Conservation (phyloP, 192 early-diverging fungal species). For the Podila epigama region DNA sequence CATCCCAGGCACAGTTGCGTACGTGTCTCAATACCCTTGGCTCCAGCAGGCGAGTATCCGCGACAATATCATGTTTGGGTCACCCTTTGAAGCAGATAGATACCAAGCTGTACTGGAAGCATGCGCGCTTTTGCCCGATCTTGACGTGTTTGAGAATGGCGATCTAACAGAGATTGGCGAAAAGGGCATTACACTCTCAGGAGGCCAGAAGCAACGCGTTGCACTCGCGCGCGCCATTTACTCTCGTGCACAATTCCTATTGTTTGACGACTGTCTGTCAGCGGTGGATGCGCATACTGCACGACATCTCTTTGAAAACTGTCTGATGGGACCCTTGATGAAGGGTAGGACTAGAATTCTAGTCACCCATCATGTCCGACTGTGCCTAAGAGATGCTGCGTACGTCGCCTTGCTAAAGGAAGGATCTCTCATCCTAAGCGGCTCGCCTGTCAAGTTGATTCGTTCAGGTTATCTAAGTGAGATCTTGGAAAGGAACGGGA, state of each 20-base stretch:
- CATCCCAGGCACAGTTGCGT: constrained; percentile 70
- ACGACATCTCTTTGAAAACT: constrained; percentile 77
- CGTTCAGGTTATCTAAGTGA: constrained; percentile 46
- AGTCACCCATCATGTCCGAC: constrained; percentile 83
- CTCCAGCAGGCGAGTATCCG: constrained; percentile 68
- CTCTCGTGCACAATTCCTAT: constrained; percentile 64
- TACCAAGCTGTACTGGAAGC: constrained; percentile 63
- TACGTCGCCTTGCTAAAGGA: constrained; percentile 67
- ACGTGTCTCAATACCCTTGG: constrained; percentile 77
- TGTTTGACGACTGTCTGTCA: constrained; percentile 89
- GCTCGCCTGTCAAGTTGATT: constrained; percentile 46
- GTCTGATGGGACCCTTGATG: constrained; percentile 77
- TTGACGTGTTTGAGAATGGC: constrained; percentile 60
- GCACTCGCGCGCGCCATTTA: constrained; percentile 90
- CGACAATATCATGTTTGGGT: constrained; percentile 81
- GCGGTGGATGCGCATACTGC: constrained; percentile 88
- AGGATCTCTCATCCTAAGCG: constrained; percentile 30
- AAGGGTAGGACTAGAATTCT: constrained; percentile 80
- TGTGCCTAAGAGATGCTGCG: constrained; percentile 62
- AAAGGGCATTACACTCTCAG: constrained; percentile 85
- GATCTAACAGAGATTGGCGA: constrained; percentile 80
- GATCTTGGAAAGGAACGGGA: constrained; percentile 46
- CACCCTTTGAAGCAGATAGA: constrained; percentile 51
- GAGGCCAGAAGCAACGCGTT: constrained; percentile 90
- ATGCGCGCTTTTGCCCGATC: constrained; percentile 68